Base-by-base conservation (phyloP, 768 basidiomycete genomes). In the Daedaleopsis nitida region DNA sequence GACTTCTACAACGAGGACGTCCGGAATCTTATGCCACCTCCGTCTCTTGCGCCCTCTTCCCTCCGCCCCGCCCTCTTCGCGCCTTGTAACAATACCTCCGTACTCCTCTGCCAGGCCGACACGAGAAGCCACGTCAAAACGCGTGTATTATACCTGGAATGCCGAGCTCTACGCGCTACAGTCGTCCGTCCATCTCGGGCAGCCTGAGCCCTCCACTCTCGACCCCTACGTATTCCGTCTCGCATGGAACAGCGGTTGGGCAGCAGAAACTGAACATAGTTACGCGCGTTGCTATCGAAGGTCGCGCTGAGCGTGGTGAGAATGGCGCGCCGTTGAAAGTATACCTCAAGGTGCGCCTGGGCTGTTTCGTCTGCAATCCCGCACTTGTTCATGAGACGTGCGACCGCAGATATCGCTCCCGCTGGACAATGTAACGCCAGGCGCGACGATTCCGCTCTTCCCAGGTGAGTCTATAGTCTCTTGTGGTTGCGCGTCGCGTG, bases 251-350 rank as follows among this genome's bases (percentile, higher is more conserved):
- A 9, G 66, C 71, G 2, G 27, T 60, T 16, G 66, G 65, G 1
- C 70, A 65, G 49, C 77, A 78, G 52, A 86, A 82, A 68, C 68
- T 86, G 53, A 90, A 89, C 69, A 76, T 92, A 16, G 88, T 91
- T 3, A 86, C 88, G 50, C 86, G 88, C 53, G 80, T 92, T 35
- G 86, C 85, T 23, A 83, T 92, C 52, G 88, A 91, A 68, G 91
- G 90, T 34, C 87, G 85, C 73, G 85, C 86, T 21, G 87, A 84
- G 72, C 81, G 82, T 57, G 83, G 81, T 1, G 77, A 82, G 48
- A 87, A 90, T 68, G 87, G 85, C 42, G 88, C 83, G 38, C 76
- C 83, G 17, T 82, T 92, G 53, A 86, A 80, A 65, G 86, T 92
- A 80, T 92, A 89, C 74, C 80, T 93, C 65, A 92, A 89, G 80